A percentile compares a stretch with the other conserved stretches of the same genome.
Evolutionary conservation across 1,284 basidiomycete genomes (phyloP).

Genomic region (Trametes pubescens): DNA sequence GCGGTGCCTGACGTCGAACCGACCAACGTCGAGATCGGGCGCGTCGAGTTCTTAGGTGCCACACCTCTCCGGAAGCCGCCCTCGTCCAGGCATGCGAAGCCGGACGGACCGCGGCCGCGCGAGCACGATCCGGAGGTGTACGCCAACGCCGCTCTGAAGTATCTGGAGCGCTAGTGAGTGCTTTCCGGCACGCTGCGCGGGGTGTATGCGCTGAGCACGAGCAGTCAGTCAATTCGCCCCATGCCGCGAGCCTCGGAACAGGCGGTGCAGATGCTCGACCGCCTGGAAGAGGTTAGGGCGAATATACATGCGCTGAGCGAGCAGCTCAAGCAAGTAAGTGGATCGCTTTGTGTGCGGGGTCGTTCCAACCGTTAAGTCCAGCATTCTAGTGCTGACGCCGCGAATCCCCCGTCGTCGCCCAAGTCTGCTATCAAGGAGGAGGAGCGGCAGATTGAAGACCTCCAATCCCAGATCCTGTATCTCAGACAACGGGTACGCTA

Average conservation of each 20-base stretch:
- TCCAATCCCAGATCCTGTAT: constrained; percentile 60
- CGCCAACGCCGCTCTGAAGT: constrained; percentile 75
- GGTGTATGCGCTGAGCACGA: constrained; percentile 6
- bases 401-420: constrained; percentile 48
- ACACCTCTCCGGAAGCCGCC: constrained; percentile 67
- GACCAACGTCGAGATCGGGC: constrained; percentile 56
- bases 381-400: constrained; percentile 43
- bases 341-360: not conserved
- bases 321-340: constrained; percentile 61
- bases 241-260: constrained; percentile 76
- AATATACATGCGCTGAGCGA: constrained; percentile 60
- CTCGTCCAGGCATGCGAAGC: constrained; percentile 47
- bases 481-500: constrained; percentile 57
- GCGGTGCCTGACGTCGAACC: constrained; percentile 42
- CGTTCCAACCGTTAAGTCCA: constrained; percentile 42
- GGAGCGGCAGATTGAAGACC: constrained; percentile 61
- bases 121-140: constrained; percentile 77
- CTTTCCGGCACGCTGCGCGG: not conserved
- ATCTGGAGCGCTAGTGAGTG: constrained; percentile 75
- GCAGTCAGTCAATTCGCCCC: constrained; percentile 67
- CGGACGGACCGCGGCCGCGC: constrained; percentile 49
- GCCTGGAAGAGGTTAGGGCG: constrained; percentile 57
- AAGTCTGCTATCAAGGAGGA: constrained; percentile 60
- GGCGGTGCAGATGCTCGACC: constrained; percentile 60
- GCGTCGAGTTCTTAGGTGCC: constrained; percentile 71